Evolutionary conservation across 2,329 filamentous ascomycete species (phyloP), one percentile per base, ranked within the genome.

Genomic region (Knoxdaviesia capensis): DNA sequence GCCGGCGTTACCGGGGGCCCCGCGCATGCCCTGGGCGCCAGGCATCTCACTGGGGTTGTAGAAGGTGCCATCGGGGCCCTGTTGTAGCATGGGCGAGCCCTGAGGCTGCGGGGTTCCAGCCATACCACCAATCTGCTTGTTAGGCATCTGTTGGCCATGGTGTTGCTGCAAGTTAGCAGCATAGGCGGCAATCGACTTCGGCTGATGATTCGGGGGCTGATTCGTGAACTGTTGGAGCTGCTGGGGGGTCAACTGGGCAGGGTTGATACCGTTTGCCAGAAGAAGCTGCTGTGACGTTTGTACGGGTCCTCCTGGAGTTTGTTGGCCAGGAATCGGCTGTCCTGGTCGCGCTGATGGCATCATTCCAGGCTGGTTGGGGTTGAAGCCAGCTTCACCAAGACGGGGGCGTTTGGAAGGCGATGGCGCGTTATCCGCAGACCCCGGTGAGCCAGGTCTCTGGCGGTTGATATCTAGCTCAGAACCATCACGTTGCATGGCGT

Each of bases 381-480:
- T 83, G 60, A 84, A 85, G 7, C 69, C 69, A 33, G 69, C 68
- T 52, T 74, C 73, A 53, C 79, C 77, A 46, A 94, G 71, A 44
- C 87, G 81, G 44, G 78, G 83, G 53, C 87, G 74, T 65, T 96
- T 96, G 48, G 82, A 88, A 2, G 88, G 88, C 32, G 88, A 96
- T 5, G 86, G 85, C 30, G 84, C 86, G 53, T 90, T 90, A 42
- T 94, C 87, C 43, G 77, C 78, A 34, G 80, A 79, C 41, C 77
- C 76, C 6, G 88, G 88, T 33, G 88, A 94, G 44, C 79, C 77
- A 31, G 85, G 79, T 45, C 86, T 75, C 48, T 79, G 77, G 46
- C 80, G 81, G 59, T 80, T 84, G 58, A 80, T 80, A 52, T 93
- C 85, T 72, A 90, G 85, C 47, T 80, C 77, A 10, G 84, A 88